Evolutionary conservation across 495 filamentous ascomycete genomes (phyloP).

Genomic region (Pyrenula aspistea): DNA sequence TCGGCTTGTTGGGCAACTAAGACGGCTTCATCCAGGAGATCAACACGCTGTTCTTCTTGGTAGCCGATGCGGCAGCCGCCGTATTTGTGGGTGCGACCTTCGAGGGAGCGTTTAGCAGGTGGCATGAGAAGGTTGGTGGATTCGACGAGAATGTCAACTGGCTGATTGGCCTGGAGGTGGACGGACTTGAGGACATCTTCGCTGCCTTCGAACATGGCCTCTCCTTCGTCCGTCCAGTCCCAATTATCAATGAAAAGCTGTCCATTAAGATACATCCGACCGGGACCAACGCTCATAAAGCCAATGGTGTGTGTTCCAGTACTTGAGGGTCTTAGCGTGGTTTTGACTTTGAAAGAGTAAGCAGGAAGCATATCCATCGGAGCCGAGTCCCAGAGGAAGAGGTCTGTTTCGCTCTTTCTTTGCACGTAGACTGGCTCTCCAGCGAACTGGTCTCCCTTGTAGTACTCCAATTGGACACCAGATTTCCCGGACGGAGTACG

Average conservation of each 20-base stretch:
- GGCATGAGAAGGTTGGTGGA: conserved; percentile 31
- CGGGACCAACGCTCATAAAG: conserved; percentile 64
- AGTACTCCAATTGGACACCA: conserved; percentile 53
- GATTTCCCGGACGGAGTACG: conserved; percentile 39
- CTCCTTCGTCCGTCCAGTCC: conserved; percentile 23
- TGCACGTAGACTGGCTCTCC: conserved; percentile 41
- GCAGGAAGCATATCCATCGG: conserved; percentile 46
- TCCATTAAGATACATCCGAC: conserved; percentile 55
- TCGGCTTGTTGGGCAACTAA: conserved; percentile 50
- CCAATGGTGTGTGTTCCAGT: conserved; percentile 60
- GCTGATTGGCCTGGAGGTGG: conserved; percentile 34
- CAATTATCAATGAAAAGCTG: conserved; percentile 58
- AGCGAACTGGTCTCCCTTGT: conserved; percentile 47
- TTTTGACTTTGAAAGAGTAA: conserved; percentile 49
- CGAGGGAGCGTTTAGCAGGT: not conserved
- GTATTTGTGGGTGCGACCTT: not conserved
- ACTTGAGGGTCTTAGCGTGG: conserved; percentile 25
- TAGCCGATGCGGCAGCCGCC: conserved; percentile 71
- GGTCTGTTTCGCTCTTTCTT: conserved; percentile 45
- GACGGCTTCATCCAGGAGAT: conserved; percentile 53
- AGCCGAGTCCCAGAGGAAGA: conserved; percentile 59
- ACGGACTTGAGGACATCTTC: conserved; percentile 40
- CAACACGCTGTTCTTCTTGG: conserved; percentile 46
- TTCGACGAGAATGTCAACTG: conserved; percentile 39
- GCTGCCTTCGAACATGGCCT: conserved; percentile 49